phyloP scores from a whole-genome alignment of 108 stramenopile species.

The Aurantiochytrium sp. region DNA sequence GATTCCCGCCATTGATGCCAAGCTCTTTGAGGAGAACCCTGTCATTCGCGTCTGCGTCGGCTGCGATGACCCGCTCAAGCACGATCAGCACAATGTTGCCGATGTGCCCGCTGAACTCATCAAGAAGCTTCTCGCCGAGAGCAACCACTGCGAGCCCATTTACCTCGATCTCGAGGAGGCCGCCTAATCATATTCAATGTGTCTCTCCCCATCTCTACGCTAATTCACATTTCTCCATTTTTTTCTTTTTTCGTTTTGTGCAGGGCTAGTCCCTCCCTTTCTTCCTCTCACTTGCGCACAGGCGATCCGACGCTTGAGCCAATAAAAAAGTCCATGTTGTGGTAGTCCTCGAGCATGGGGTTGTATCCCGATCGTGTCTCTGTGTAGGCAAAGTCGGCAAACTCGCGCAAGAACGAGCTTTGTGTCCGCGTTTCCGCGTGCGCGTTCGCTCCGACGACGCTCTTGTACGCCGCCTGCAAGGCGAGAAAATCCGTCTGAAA shows the following conservation, averaged over 20 bases:
- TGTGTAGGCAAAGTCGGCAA: not conserved
- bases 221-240: not conserved
- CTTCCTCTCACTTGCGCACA: too few relatives aligned
- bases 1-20: not conserved
- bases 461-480: not conserved
- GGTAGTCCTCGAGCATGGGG: slow-evolving; percentile 12
- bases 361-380: slow-evolving; percentile 9
- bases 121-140: not conserved
- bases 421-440: not conserved
- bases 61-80: slow-evolving; percentile 3
- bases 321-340: not conserved
- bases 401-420: not conserved
- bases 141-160: not conserved
- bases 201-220: not conserved
- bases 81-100: not conserved
- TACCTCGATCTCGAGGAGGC: not conserved
- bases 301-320: not conserved
- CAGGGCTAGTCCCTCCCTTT: not conserved
- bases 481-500: slow-evolving; percentile 5
- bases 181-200: not conserved
- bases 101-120: not conserved
- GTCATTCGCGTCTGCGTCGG: not conserved
- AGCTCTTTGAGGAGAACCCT: not conserved
- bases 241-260: not conserved
- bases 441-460: not conserved